phyloP scores from a whole-genome alignment of 345 rosid genomes.

The Syzygium aqueum region DNA sequence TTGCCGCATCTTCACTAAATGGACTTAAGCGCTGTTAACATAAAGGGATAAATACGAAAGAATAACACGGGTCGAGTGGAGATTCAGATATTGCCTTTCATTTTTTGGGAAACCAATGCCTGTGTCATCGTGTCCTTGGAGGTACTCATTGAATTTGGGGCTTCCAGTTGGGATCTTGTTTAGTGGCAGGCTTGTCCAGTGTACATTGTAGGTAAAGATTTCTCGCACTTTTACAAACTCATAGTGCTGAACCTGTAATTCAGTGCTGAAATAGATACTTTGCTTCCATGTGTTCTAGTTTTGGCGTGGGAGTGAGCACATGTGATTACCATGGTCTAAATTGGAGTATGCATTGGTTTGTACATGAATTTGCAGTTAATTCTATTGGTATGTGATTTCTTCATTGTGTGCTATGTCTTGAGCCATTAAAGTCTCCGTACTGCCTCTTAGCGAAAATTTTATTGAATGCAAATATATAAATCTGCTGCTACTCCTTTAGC shows the following conservation, averaged over 20 bases:
- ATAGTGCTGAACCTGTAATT: neutral
- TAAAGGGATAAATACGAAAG: neutral
- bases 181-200: neutral
- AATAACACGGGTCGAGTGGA: neutral
- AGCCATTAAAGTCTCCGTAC: neutral
- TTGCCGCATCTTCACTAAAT: neutral
- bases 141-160: neutral
- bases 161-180: neutral
- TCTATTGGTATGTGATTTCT: neutral
- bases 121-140: neutral
- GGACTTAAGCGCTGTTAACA: neutral
- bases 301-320: neutral
- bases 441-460: neutral
- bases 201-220: constrained; percentile 16
- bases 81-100: neutral
- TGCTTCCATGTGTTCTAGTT: neutral
- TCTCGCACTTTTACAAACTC: neutral
- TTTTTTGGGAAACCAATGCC: constrained; percentile 1
- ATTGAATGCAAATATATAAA: neutral
- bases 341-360: neutral
- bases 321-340: neutral
- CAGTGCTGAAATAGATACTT: neutral
- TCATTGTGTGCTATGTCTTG: neutral
- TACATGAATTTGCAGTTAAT: neutral
- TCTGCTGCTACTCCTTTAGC: neutral